Conservation (phyloP, 441 rosid genomes). For the Aleurites moluccanus region DNA sequence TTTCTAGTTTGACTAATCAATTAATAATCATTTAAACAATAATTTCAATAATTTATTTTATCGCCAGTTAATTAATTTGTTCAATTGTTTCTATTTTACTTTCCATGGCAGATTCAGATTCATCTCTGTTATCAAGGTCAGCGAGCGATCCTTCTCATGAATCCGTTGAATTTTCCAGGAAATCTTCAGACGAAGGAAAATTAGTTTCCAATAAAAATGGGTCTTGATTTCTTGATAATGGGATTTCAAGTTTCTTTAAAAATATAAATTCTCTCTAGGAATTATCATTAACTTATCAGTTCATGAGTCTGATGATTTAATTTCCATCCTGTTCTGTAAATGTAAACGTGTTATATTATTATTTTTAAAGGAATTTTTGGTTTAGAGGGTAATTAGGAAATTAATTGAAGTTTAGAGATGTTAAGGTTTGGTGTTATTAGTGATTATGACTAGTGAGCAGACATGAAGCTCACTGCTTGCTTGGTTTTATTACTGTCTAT, state of each 20-base stretch:
- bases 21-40: background rate
- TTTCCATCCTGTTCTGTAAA: conserved; percentile 23
- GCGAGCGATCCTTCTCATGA: conserved; percentile 59
- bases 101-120: conserved; percentile 49
- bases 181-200: conserved; percentile 36
- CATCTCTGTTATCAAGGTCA: conserved; percentile 54
- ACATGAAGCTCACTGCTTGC: background rate
- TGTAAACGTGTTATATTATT: background rate
- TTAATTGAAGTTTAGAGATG: background rate
- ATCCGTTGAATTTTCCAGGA: conserved; percentile 30
- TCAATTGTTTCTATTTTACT: too few relatives aligned
- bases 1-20: background rate
- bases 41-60: background rate
- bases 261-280: conserved; percentile 5
- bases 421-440: conserved; percentile 10
- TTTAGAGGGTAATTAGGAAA: background rate
- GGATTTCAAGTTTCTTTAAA: background rate
- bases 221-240: conserved; percentile 16
- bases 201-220: background rate
- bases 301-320: background rate
- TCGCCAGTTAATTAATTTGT: too few relatives aligned
- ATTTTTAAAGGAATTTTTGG: too few relatives aligned
- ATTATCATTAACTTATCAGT: background rate
- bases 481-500: background rate
- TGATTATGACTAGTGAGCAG: conserved; percentile 3